A percentile compares a stretch with the other conserved stretches of the same genome.
phyloP scores from a whole-genome alignment of 2,329 filamentous ascomycete species.

The Curvularia eragrostidis region DNA sequence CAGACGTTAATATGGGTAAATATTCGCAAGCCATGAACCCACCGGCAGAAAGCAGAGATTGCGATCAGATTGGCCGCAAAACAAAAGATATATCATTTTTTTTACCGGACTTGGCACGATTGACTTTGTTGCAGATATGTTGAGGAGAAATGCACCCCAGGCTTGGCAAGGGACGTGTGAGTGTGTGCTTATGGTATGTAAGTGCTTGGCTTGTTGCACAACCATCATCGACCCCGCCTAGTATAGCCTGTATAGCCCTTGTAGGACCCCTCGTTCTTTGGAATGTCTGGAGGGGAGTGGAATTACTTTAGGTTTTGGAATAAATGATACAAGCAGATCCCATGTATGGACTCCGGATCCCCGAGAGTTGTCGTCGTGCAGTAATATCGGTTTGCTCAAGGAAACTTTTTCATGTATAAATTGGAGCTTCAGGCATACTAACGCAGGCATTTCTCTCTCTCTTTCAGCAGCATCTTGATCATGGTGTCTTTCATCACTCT shows the following conservation, averaged over 20 bases:
- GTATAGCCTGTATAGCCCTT: not conserved
- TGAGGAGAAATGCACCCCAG: not conserved
- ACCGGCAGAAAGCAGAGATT: not conserved
- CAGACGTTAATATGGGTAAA: not conserved
- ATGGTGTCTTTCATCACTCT: slow-evolving; percentile 13
- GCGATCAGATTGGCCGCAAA: not conserved
- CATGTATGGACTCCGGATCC: not conserved
- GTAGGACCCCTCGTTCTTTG: not conserved
- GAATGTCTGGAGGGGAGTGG: not conserved
- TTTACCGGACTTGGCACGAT: not conserved
- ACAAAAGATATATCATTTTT: not conserved
- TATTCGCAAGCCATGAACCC: not conserved
- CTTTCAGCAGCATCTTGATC: not conserved
- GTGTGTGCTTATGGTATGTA: not conserved
- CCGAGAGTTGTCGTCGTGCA: not conserved
- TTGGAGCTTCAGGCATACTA: not conserved
- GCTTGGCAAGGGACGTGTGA: not conserved
- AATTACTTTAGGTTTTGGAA: not conserved
- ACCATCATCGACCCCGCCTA: not conserved
- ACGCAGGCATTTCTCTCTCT: not conserved
- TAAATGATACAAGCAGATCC: not conserved
- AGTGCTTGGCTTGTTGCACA: not conserved
- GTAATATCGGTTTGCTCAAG: not conserved
- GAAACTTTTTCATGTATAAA: not conserved
- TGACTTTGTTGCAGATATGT: not conserved